A percentile compares a stretch with the other conserved stretches of the same genome.
These are phyloP conservation scores for Escovopsis sp. DNA, from an alignment of 2,329 filamentous ascomycete species.

Conservation along the genomic window DNA sequence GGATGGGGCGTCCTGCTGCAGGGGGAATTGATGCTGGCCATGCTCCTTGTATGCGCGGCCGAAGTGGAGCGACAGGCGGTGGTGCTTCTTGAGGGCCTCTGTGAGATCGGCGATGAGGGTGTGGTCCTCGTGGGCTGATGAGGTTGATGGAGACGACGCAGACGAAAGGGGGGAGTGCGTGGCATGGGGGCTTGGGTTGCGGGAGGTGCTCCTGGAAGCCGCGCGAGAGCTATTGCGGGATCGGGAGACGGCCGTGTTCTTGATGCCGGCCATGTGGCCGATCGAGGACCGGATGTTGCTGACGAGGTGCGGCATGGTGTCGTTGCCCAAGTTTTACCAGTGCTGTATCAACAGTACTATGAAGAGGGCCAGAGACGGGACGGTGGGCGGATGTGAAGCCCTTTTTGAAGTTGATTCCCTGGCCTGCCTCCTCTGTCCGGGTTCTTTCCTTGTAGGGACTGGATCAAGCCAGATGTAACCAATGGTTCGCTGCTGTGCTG, in stretches of 20 bases:
- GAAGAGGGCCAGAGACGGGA: too few species aligned
- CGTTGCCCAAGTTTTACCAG: neutral
- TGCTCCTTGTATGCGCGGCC: constrained; percentile 7
- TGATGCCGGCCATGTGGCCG: constrained; percentile 37
- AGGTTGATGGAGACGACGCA: neutral
- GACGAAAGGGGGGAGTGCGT: too few species aligned
- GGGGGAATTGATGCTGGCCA: constrained; percentile 19
- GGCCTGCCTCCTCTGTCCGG: too few species aligned
- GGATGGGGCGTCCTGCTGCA: neutral
- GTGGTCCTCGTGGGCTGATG: constrained; percentile 21
- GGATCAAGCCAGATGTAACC: too few species aligned
- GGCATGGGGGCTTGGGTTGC: constrained; percentile 19
- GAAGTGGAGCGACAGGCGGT: constrained; percentile 27
- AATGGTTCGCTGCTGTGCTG: too few species aligned
- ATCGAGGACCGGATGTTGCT: constrained; percentile 40
- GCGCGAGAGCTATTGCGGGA: constrained; percentile 18
- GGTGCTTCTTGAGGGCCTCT: constrained; percentile 27
- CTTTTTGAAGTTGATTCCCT: too few species aligned
- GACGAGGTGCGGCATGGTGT: constrained; percentile 42
- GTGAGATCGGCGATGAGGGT: constrained; percentile 23
- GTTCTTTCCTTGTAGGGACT: too few species aligned
- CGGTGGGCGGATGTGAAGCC: too few species aligned
- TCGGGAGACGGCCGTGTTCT: constrained; percentile 20
- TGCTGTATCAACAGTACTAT: neutral
- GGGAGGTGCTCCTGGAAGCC: constrained; percentile 13